A percentile compares a stretch with the other conserved stretches of the same genome.
Conservation (phyloP, 306 rosid genomes). For the Castanea sativa region DNA sequence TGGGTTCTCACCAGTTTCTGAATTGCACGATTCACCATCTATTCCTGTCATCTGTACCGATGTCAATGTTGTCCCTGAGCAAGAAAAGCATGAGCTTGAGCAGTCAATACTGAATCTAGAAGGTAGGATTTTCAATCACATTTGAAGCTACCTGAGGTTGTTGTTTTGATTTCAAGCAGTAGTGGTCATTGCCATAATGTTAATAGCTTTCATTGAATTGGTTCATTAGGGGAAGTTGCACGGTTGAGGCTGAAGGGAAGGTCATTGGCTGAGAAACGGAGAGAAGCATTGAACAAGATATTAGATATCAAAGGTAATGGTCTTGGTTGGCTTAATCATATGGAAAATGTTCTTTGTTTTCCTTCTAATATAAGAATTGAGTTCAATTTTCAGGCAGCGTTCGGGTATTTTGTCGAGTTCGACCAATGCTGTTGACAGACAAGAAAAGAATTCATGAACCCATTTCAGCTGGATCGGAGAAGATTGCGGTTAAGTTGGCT, state of each 20-base stretch:
- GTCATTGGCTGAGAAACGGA: conserved; percentile 48
- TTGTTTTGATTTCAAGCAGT: conserved; percentile 4
- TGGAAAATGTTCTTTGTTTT: neutral
- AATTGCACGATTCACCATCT: conserved; percentile 34
- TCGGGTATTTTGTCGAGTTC: conserved; percentile 82
- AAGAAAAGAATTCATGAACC: conserved; percentile 52
- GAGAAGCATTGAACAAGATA: conserved; percentile 80
- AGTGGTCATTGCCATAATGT: conserved; percentile 2
- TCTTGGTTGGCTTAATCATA: neutral
- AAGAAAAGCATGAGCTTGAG: conserved; percentile 53
- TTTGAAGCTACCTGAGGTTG: neutral
- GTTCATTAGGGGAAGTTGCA: conserved; percentile 61
- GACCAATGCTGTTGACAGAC: conserved; percentile 49
- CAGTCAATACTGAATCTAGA: conserved; percentile 54
- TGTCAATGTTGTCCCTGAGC: conserved; percentile 78
- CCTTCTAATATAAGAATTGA: conserved; percentile 1
- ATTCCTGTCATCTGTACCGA: conserved; percentile 60
- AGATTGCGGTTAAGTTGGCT: conserved; percentile 52
- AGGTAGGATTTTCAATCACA: conserved; percentile 34
- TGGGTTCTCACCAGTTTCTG: conserved; percentile 29
- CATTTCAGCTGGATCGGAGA: conserved; percentile 58
- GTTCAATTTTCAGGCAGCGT: conserved; percentile 65
- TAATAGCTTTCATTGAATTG: conserved; percentile 18
- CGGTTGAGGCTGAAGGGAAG: conserved; percentile 57
- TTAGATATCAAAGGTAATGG: conserved; percentile 80